These are phyloP conservation scores for Capsicum chinense DNA, from an alignment of 257 asterid species.

Conservation along the genomic window DNA sequence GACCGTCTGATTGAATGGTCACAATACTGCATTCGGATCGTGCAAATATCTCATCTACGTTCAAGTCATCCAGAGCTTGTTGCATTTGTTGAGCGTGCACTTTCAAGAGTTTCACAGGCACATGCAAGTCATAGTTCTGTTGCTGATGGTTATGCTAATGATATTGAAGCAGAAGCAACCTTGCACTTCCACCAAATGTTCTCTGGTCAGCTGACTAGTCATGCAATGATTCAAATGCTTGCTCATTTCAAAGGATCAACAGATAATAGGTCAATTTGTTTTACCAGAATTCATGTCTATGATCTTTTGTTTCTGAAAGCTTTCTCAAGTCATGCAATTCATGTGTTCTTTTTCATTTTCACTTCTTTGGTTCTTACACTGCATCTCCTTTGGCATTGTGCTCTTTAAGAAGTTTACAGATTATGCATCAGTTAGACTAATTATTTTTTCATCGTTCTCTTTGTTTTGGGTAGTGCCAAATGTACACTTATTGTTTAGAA, in stretches of 20 bases:
- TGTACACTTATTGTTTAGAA: too few species aligned
- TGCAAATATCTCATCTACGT: conserved; percentile 91
- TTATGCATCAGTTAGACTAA: neutral
- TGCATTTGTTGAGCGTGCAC: conserved; percentile 55
- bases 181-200: conserved; percentile 84
- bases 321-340: neutral
- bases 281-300: neutral
- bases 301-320: neutral
- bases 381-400: neutral
- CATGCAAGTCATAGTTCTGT: conserved; percentile 49
- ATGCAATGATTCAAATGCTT: conserved; percentile 78
- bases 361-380: neutral
- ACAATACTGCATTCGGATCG: conserved; percentile 87
- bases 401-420: neutral
- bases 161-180: conserved; percentile 77
- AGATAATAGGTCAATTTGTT: conserved; percentile 58
- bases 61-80: conserved; percentile 72
- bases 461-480: too few species aligned
- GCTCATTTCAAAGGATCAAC: conserved; percentile 77
- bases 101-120: conserved; percentile 63
- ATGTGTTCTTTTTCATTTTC: neutral
- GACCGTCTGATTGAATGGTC: conserved; percentile 98
- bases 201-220: conserved; percentile 70
- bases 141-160: conserved; percentile 29
- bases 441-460: neutral